Conservation (phyloP, 768 basidiomycete genomes). For the Rhodocollybia butyracea region DNA sequence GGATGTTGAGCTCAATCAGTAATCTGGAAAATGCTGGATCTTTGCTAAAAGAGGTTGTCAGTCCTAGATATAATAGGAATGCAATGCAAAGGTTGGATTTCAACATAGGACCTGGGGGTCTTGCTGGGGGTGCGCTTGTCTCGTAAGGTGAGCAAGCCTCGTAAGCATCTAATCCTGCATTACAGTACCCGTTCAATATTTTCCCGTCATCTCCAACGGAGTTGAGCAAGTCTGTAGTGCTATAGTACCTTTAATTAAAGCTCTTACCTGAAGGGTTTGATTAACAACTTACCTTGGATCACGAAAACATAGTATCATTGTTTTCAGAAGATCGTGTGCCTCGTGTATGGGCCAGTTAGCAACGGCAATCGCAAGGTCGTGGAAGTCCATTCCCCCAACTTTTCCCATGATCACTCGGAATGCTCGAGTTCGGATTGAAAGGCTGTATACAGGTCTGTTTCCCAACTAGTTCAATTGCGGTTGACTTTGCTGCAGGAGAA, state of each 20-base stretch:
- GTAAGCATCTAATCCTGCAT: background rate
- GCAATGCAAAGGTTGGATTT: background rate
- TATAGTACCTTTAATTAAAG: too few species aligned
- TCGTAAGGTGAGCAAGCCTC: too few species aligned
- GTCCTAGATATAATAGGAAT: background rate
- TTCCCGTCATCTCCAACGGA: too few species aligned
- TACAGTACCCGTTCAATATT: too few species aligned
- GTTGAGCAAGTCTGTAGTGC: too few species aligned
- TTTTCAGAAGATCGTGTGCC: background rate
- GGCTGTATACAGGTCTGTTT: background rate
- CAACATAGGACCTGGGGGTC: too few species aligned
- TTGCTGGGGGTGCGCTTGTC: too few species aligned
- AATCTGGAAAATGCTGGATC: background rate
- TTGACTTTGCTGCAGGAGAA: background rate
- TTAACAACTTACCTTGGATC: background rate
- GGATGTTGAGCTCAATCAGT: background rate
- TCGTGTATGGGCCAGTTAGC: background rate
- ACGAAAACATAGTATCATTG: background rate
- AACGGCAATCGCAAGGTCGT: background rate
- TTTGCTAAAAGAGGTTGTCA: background rate
- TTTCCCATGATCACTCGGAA: slow-evolving; percentile 3
- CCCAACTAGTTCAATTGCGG: background rate
- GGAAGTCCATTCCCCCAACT: background rate
- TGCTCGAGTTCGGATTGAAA: background rate
- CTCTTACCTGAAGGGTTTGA: too few species aligned